Percentiles rank a stretch among this genome's conserved stretches.
phyloP scores from a whole-genome alignment of 148 eudicot genomes.

The Spergularia marina region DNA sequence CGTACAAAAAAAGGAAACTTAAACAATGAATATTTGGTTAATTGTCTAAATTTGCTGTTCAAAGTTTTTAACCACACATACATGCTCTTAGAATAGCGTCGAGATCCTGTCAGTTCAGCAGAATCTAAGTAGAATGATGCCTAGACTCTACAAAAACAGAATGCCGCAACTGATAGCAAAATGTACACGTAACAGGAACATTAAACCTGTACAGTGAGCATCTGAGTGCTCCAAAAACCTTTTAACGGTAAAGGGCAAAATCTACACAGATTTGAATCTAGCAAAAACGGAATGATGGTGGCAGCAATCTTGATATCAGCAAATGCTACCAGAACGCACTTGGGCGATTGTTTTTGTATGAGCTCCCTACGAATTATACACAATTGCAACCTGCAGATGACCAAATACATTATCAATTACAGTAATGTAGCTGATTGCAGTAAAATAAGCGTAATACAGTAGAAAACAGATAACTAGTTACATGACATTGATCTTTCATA shows the following conservation, averaged over 20 bases:
- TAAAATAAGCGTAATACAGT: neutral
- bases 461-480: too few species aligned
- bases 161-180: neutral
- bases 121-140: neutral
- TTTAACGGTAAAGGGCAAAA: constrained; percentile 2
- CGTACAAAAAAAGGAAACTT: too few species aligned
- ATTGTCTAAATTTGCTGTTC: too few species aligned
- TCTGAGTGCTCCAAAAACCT: constrained; percentile 9
- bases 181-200: constrained; percentile 12
- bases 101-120: neutral
- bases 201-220: constrained; percentile 23
- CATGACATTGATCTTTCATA: too few species aligned
- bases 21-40: too few species aligned
- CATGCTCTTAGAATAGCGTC: neutral
- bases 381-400: constrained; percentile 18
- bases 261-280: constrained; percentile 17
- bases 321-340: neutral
- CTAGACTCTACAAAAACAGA: neutral
- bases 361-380: constrained; percentile 17
- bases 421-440: neutral
- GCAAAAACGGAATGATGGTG: constrained; percentile 13
- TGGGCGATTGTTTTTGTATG: constrained; percentile 7
- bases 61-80: neutral
- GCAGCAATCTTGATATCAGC: neutral
- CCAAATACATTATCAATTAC: neutral